Conservation (phyloP, 257 asterid species). For the Jacaranda copaia region DNA sequence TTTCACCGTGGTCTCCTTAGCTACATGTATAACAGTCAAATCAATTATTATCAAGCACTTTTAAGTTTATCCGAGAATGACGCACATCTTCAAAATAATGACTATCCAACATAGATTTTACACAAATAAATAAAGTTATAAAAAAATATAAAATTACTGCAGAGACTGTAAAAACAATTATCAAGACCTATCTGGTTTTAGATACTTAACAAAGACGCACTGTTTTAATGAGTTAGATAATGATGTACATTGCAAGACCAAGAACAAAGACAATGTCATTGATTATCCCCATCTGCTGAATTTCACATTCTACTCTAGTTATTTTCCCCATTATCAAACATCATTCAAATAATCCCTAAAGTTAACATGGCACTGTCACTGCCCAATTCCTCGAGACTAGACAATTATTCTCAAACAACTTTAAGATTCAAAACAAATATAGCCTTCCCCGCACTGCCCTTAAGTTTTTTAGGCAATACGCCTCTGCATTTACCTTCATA, state of each 20-base stretch:
- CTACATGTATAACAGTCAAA: too few species aligned
- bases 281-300: neutral
- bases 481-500: conserved; percentile 49
- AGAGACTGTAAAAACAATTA: neutral
- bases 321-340: neutral
- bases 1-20: too few species aligned
- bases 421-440: neutral
- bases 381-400: neutral
- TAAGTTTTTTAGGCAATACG: neutral
- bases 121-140: too few species aligned
- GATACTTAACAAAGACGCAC: neutral
- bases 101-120: too few species aligned
- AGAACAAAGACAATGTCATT: neutral
- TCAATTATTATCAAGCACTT: too few species aligned
- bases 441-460: neutral
- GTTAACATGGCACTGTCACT: neutral
- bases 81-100: too few species aligned
- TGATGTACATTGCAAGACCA: too few species aligned
- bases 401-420: neutral
- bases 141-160: too few species aligned
- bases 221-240: neutral
- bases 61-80: too few species aligned
- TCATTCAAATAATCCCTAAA: neutral
- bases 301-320: neutral
- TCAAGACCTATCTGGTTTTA: neutral